These are phyloP conservation scores for Phytophthora niederhauseri DNA, from an alignment of 352 stramenopile genomes.

Conservation along the genomic window DNA sequence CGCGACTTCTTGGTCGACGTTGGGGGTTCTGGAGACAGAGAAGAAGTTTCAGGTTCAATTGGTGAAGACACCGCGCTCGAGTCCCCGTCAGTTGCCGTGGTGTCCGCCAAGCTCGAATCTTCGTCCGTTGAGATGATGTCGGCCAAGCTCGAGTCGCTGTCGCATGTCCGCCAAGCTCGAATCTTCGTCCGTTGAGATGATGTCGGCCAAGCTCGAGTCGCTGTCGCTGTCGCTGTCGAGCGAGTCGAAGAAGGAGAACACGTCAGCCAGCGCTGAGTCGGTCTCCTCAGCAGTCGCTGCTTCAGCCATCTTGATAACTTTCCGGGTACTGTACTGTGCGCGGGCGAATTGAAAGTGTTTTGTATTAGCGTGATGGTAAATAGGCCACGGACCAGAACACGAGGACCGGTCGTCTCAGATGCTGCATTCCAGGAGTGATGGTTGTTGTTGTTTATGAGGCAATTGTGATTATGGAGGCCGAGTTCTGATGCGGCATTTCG, in stretches of 20 bases:
- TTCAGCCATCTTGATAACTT: conserved; percentile 1
- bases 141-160: conserved; percentile 2
- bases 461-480: conserved; percentile 8
- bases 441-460: conserved; percentile 15
- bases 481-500: neutral
- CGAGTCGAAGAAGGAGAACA: conserved; percentile 16
- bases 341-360: conserved; percentile 1
- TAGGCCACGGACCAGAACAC: too few species aligned
- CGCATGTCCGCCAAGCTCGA: neutral
- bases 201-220: neutral
- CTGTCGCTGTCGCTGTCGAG: conserved; percentile 12
- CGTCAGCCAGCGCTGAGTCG: conserved; percentile 2
- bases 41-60: neutral
- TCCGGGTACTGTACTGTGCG: too few species aligned
- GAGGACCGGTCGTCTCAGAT: too few species aligned
- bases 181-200: neutral
- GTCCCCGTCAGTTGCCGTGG: too few species aligned
- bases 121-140: neutral
- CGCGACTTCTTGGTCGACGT: neutral
- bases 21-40: neutral
- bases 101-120: neutral
- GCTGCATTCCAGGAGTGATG: too few species aligned
- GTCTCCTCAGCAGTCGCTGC: neutral
- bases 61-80: neutral
- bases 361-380: neutral